phyloP scores from a whole-genome alignment of 805 yeast genomes.

The Ogataea angusta region DNA sequence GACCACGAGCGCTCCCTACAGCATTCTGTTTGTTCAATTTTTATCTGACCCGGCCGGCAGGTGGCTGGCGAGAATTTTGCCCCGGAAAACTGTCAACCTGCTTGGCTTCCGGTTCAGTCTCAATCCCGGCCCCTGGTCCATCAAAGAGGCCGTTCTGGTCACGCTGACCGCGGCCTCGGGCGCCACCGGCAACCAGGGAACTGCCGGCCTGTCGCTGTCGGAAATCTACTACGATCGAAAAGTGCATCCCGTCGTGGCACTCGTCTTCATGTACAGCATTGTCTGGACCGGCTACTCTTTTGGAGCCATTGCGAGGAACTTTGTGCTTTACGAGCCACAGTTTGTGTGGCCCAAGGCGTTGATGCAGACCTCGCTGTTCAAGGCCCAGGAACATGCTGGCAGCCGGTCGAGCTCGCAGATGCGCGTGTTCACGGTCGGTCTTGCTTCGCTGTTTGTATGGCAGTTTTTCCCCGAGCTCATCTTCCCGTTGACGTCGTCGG shows the following conservation, averaged over 20 bases:
- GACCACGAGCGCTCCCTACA: conserved; percentile 42
- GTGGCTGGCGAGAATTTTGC: conserved; percentile 42
- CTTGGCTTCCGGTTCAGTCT: conserved; percentile 31
- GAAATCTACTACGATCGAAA: conserved; percentile 40
- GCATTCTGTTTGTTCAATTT: conserved; percentile 51
- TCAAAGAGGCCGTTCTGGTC: conserved; percentile 51
- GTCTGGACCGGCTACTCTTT: conserved; percentile 53
- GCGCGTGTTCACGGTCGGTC: conserved; percentile 37
- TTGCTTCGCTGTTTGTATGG: conserved; percentile 40
- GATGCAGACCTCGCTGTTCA: conserved; percentile 48
- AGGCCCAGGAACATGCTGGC: conserved; percentile 26
- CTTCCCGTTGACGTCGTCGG: conserved; percentile 47
- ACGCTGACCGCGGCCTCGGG: conserved; percentile 51
- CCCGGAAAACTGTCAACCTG: conserved; percentile 27
- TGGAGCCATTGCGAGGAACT: conserved; percentile 46
- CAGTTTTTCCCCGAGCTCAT: conserved; percentile 47
- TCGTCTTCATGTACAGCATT: conserved; percentile 48
- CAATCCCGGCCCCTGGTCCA: conserved; percentile 56
- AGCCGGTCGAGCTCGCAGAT: conserved; percentile 22
- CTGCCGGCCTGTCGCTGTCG: conserved; percentile 45
- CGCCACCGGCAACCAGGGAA: conserved; percentile 51
- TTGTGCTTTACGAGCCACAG: conserved; percentile 46
- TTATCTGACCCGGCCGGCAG: conserved; percentile 46
- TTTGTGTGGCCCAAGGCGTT: conserved; percentile 50
- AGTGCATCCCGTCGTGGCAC: conserved; percentile 37